These are phyloP conservation scores for Monosporascus sp. DNA, from an alignment of 2,329 filamentous ascomycete species.

Conservation along the genomic window DNA sequence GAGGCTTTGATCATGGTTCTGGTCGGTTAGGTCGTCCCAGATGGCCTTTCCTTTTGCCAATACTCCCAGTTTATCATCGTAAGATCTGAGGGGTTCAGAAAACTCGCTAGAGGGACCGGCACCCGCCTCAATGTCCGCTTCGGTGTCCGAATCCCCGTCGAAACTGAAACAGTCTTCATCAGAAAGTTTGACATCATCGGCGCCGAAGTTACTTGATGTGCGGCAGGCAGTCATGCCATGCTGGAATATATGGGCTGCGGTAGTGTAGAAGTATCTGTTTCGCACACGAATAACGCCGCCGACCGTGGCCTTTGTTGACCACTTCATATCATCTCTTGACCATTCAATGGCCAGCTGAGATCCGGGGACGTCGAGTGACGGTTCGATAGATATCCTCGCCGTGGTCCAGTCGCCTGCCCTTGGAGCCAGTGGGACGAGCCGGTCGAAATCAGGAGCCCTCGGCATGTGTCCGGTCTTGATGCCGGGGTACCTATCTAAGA, in stretches of 20 bases:
- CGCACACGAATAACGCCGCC: neutral
- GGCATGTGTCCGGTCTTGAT: conserved; percentile 1
- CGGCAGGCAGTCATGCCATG: neutral
- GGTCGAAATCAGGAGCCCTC: neutral
- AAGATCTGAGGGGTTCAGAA: too few species aligned
- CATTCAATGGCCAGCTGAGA: neutral
- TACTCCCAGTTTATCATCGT: too few species aligned
- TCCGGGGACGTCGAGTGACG: neutral
- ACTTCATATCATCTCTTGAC: neutral
- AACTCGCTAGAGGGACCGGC: too few species aligned
- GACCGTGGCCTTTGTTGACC: neutral
- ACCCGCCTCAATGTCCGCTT: neutral
- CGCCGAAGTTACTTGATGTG: neutral
- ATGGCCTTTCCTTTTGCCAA: too few species aligned
- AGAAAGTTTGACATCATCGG: neutral
- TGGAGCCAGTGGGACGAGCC: neutral
- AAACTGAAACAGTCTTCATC: neutral
- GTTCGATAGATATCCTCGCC: neutral
- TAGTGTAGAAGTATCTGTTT: neutral
- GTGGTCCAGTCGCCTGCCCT: neutral
- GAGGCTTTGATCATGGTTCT: too few species aligned
- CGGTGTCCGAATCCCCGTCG: neutral
- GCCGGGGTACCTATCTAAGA: neutral
- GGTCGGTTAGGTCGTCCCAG: too few species aligned
- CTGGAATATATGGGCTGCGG: neutral